Base-by-base conservation (phyloP, 495 filamentous ascomycete species). In the Daldinia bambusicola region DNA sequence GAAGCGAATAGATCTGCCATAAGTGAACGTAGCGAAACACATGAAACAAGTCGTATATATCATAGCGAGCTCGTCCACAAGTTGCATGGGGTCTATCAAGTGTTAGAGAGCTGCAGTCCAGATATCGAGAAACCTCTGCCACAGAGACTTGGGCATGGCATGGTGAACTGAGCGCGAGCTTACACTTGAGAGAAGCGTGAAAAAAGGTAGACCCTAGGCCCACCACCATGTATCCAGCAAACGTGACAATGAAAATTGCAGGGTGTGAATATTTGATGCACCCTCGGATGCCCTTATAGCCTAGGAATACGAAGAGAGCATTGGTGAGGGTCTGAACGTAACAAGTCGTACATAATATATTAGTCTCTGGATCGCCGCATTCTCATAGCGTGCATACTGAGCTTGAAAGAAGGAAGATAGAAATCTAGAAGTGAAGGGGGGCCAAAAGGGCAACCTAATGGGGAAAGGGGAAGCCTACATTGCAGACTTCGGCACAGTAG, bases 21-120 rank as follows among this genome's bases (percentile, higher is more conserved):
- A 91, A 9, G 91, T 89, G 78, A 97, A 95, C 18, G 92, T 92
- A 13, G 93, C 93, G 78, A 91, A 97, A 78, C 84, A 80, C 91
- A 97, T 96, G n/a, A 97, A 79, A 70, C 91, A 96, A 7, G 95
- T 96, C 1, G 95, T 97, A 77, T 99, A 98, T 32, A 99, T 97
- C 95, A 98, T 98, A 66, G 90, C 92, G 7, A 98, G 86, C 80
- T 99, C 95, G 75, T 99, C 95, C 37, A 98, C 91, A 14, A 98
- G 88, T 76, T 99, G 95, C 95, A 97, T 97, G 1, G 94, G 93
- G 80, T 99, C 94, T 97, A 77, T 61, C 58, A 38, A 26, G 56
- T 31, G 57, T 73, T 43, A 76, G 73, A 20, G 65, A 36, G 48
- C 56, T 67, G 34, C 53, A 30, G 40, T 65, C 38, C 55, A 76